These are phyloP conservation scores for Suillus hirtellus DNA, from an alignment of 768 basidiomycete genomes.

Conservation along the genomic window DNA sequence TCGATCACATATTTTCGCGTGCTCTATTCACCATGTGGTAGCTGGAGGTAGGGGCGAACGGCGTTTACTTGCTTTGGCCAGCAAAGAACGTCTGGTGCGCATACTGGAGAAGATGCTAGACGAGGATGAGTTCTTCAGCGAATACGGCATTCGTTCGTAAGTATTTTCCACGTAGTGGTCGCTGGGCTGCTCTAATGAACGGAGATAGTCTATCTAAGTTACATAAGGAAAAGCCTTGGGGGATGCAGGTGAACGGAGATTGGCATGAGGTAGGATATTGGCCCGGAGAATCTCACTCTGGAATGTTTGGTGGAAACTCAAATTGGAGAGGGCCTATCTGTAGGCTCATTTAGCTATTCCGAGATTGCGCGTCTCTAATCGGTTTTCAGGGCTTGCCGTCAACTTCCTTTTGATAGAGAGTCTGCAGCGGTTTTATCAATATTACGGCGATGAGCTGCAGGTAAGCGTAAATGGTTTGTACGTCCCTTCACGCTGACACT, in stretches of 20 bases:
- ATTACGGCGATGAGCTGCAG: constrained; percentile 90
- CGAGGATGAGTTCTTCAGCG: constrained; percentile 94
- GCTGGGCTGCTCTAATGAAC: constrained; percentile 14
- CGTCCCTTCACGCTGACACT: constrained; percentile 1
- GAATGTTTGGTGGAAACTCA: constrained; percentile 99
- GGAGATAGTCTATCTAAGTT: constrained; percentile 75
- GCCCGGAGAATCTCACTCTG: constrained; percentile 96
- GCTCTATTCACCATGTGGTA: constrained; percentile 16
- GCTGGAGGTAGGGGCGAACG: constrained; percentile 80
- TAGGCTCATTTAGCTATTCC: constrained; percentile 33
- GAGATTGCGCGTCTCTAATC: constrained; percentile 4
- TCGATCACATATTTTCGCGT: constrained; percentile 5
- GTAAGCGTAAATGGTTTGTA: constrained; percentile 26
- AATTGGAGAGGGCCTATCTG: constrained; percentile 95
- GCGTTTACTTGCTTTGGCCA: constrained; percentile 83
- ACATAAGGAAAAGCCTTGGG: constrained; percentile 93
- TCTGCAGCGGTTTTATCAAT: constrained; percentile 96
- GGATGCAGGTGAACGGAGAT: constrained; percentile 91
- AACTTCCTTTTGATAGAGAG: constrained; percentile 96
- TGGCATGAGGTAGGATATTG: constrained; percentile 93
- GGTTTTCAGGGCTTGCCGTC: constrained; percentile 79
- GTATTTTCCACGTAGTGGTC: constrained; percentile 25
- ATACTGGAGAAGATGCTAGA: constrained; percentile 97
- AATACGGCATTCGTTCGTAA: constrained; percentile 94
- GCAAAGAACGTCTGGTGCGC: constrained; percentile 83